Conservation (phyloP, 2,329 filamentous ascomycete species). For the Penicillium nordicum region DNA sequence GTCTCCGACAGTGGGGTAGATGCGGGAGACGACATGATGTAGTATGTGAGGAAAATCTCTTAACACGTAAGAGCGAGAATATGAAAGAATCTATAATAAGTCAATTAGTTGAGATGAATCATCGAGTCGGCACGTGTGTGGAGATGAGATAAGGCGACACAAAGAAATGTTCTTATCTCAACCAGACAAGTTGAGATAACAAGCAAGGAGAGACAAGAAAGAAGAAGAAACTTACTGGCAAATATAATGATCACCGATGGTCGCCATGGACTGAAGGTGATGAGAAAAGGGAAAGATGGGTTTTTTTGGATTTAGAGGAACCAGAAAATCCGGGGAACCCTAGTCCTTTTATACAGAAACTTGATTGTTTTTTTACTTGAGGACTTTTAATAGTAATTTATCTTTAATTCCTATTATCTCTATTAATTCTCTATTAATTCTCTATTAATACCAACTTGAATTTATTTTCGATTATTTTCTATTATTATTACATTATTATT, state of each 20-base stretch:
- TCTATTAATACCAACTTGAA: background rate
- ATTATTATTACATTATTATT: background rate
- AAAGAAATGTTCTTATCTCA: slow-evolving; percentile 16
- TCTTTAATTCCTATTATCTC: background rate
- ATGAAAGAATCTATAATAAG: slow-evolving; percentile 14
- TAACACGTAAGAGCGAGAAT: slow-evolving; percentile 12
- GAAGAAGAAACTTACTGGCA: background rate
- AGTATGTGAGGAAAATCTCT: slow-evolving; percentile 15
- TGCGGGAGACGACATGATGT: slow-evolving; percentile 32
- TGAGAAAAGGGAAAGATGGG: background rate
- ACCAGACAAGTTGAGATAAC: slow-evolving; percentile 8
- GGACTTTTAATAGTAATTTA: background rate
- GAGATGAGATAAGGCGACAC: slow-evolving; percentile 10
- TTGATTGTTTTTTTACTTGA: background rate
- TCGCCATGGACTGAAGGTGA: slow-evolving; percentile 22
- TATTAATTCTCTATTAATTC: background rate
- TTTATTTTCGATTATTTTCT: background rate
- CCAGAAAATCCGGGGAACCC: slow-evolving; percentile 24
- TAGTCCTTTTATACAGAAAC: slow-evolving; percentile 14
- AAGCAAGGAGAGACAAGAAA: slow-evolving; percentile 10
- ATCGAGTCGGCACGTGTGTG: slow-evolving; percentile 8
- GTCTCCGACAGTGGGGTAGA: slow-evolving; percentile 28
- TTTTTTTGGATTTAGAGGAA: background rate
- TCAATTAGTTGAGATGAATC: slow-evolving; percentile 4
- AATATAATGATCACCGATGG: slow-evolving; percentile 17